Evolutionary conservation across 1,139 yeast genomes (phyloP).

Genomic region (Citeromyces hawaiiensis): DNA sequence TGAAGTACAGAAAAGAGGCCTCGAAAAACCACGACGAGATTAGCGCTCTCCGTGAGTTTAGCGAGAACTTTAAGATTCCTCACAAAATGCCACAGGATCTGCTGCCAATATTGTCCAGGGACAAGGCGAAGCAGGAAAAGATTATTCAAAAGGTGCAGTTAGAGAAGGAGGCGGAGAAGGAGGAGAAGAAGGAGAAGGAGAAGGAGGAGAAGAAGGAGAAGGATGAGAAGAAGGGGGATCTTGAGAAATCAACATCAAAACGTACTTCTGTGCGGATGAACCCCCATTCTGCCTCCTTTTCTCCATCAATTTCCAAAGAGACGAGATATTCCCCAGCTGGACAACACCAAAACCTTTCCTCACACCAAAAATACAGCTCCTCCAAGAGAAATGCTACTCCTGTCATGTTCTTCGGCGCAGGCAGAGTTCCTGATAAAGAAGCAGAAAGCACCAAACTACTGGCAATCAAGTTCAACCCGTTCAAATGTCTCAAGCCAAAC

Average conservation of each 20-base stretch:
- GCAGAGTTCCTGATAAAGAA: conserved; percentile 32
- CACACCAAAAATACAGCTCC: conserved; percentile 8
- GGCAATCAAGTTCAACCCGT: conserved; percentile 42
- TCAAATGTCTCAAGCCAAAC: conserved; percentile 16
- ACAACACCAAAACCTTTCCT: conserved; percentile 6
- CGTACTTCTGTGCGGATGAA: conserved; percentile 54
- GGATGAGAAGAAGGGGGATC: conserved; percentile 7
- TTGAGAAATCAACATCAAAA: conserved; percentile 10
- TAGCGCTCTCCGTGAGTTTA: conserved; percentile 69
- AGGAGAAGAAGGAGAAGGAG: conserved; percentile 5
- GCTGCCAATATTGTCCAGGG: conserved; percentile 62
- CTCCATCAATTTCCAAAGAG: conserved; percentile 24
- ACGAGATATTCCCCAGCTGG: conserved; percentile 9
- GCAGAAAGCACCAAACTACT: conserved; percentile 24
- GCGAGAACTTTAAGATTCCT: conserved; percentile 72
- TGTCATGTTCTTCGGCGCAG: conserved; percentile 25
- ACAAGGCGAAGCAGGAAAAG: conserved; percentile 50
- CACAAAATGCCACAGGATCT: conserved; percentile 65
- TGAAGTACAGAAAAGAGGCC: conserved; percentile 2
- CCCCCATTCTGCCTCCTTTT: conserved; percentile 60
- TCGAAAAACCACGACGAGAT: conserved; percentile 49
- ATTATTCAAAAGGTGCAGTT: conserved; percentile 21
- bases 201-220: conserved; percentile 7
- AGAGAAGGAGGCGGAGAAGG: conserved; percentile 6
- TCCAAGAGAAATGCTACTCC: conserved; percentile 8